Evolutionary conservation across 2,329 filamentous ascomycete species (phyloP).

Genomic region (Didymella segeticola): DNA sequence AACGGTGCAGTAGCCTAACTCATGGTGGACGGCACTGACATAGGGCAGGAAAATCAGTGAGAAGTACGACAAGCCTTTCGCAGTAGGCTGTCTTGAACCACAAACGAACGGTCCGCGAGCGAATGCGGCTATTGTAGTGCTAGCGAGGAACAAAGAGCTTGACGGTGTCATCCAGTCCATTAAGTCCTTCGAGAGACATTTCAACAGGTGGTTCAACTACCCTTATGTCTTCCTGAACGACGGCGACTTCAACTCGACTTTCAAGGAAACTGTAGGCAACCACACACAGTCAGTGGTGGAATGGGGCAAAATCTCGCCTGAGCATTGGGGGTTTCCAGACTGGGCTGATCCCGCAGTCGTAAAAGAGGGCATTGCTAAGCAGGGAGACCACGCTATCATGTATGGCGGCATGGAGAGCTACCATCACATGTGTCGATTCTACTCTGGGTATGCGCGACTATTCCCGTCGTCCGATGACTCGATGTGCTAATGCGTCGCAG

Average conservation of each 20-base stretch:
- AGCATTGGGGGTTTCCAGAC: constrained; percentile 96
- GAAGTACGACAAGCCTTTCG: constrained; percentile 95
- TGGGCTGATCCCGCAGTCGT: constrained; percentile 95
- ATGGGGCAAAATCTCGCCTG: constrained; percentile 89
- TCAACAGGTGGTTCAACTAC: constrained; percentile 99
- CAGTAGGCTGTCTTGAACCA: constrained; percentile 81
- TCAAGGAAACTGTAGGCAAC: constrained; percentile 86
- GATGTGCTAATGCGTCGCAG: constrained; percentile 51
- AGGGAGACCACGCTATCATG: constrained; percentile 98
- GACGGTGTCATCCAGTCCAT: constrained; percentile 95
- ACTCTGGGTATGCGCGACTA: constrained; percentile 76
- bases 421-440: constrained; percentile 99
- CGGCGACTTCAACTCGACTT: constrained; percentile 92
- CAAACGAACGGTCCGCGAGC: constrained; percentile 80
- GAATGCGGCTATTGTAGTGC: constrained; percentile 94
- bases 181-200: constrained; percentile 97
- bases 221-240: constrained; percentile 99
- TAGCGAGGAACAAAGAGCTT: constrained; percentile 94
- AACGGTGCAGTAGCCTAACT: not conserved
- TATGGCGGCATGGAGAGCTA: constrained; percentile 99
- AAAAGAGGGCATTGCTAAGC: constrained; percentile 94
- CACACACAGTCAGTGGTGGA: constrained; percentile 89
- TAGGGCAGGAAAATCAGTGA: constrained; percentile 86
- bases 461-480: not conserved
- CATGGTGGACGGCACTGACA: constrained; percentile 22